A percentile compares a stretch with the other conserved stretches of the same genome.
Evolutionary conservation across 345 rosid species (phyloP).

Genomic region (Pugionium dolabratum): DNA sequence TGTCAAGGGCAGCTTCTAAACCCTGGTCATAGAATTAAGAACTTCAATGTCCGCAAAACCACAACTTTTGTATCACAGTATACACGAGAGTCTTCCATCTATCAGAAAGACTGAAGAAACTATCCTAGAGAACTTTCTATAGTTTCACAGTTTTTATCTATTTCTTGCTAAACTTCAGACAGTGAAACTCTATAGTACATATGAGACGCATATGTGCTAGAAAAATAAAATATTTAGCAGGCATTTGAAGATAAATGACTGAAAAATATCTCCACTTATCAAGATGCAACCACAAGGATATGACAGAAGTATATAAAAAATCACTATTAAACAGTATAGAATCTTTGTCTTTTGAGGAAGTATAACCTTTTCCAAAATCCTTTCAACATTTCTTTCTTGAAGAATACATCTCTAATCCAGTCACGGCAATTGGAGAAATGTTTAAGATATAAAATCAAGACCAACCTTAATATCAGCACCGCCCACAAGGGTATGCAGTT

Average conservation of each 20-base stretch:
- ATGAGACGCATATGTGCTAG: neutral
- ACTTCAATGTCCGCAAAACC: constrained; percentile 15
- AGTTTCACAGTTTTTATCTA: neutral
- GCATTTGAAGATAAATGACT: constrained; percentile 18
- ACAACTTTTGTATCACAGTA: constrained; percentile 1
- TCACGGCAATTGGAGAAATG: neutral
- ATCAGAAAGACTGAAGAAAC: constrained; percentile 28
- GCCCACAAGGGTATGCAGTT: constrained; percentile 90
- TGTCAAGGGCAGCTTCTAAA: constrained; percentile 96
- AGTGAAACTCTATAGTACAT: neutral
- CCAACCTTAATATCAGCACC: constrained; percentile 97
- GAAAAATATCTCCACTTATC: constrained; percentile 20
- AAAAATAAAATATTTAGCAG: no score
- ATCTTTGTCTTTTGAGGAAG: constrained; percentile 1
- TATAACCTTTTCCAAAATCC: neutral
- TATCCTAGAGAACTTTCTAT: neutral
- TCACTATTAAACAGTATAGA: constrained; percentile 12
- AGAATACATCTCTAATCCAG: constrained; percentile 16
- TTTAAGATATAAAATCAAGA: constrained; percentile 4
- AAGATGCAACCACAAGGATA: constrained; percentile 23
- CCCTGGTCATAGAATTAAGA: constrained; percentile 52
- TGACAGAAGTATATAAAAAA: neutral
- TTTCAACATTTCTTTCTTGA: constrained; percentile 5
- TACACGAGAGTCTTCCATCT: constrained; percentile 9
- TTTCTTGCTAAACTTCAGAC: constrained; percentile 20